phyloP scores from a whole-genome alignment of 1,284 basidiomycete species.

The Cryptococcus sp. region DNA sequence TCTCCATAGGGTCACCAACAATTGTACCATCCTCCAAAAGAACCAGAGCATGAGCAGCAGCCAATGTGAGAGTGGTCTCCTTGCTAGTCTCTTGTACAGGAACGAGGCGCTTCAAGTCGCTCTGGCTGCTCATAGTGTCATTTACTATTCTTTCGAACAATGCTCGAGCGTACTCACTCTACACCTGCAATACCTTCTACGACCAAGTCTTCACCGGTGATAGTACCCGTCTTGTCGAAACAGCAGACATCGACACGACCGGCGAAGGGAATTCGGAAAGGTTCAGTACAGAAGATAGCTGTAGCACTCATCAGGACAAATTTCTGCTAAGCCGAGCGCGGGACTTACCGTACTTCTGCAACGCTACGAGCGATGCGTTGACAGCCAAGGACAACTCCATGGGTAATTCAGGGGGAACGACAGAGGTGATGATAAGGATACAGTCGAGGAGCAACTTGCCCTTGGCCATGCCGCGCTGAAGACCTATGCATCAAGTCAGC shows the following conservation, averaged over 20 bases:
- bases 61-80: slow-evolving; percentile 84
- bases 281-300: slow-evolving; percentile 98
- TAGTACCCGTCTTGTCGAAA: slow-evolving; percentile 97
- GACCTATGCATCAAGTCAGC: slow-evolving; percentile 58
- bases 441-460: slow-evolving; percentile 90
- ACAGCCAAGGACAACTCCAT: slow-evolving; percentile 96
- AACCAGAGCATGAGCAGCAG: slow-evolving; percentile 93
- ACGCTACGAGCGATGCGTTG: slow-evolving; percentile 86
- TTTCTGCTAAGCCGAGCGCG: neutral
- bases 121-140: neutral
- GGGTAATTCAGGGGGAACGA: slow-evolving; percentile 91
- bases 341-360: slow-evolving; percentile 79
- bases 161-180: slow-evolving; percentile 60
- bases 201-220: slow-evolving; percentile 92
- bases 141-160: neutral
- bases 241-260: slow-evolving; percentile 95
- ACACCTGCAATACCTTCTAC: slow-evolving; percentile 87
- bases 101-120: slow-evolving; percentile 63
- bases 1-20: slow-evolving; percentile 99
- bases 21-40: slow-evolving; percentile 83
- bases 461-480: slow-evolving; percentile 86
- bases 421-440: slow-evolving; percentile 90
- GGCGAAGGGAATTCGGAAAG: slow-evolving; percentile 91
- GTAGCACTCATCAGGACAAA: neutral
- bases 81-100: slow-evolving; percentile 72